A percentile compares a stretch with the other conserved stretches of the same genome.
phyloP scores from a whole-genome alignment of 1,139 yeast species.

The Nakaseomyces bracarensis region DNA sequence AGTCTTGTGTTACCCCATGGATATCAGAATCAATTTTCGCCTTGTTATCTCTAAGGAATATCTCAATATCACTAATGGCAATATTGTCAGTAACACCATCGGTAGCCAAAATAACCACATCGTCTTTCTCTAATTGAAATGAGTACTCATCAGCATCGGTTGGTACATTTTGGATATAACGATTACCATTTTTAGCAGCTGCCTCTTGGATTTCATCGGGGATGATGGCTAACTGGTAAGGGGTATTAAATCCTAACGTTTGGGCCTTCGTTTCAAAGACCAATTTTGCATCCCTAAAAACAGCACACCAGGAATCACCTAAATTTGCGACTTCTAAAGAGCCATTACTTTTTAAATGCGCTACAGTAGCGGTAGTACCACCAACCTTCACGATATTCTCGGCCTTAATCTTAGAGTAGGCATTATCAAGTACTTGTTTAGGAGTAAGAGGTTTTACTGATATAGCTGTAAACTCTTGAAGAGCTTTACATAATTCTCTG shows the following conservation, averaged over 20 bases:
- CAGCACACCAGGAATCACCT: constrained; percentile 94
- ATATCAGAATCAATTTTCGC: constrained; percentile 31
- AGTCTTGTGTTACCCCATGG: constrained; percentile 41
- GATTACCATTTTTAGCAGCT: constrained; percentile 49
- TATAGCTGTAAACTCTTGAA: constrained; percentile 26
- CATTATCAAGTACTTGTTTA: constrained; percentile 42
- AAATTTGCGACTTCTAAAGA: constrained; percentile 62
- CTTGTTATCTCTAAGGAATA: constrained; percentile 43
- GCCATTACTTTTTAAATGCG: constrained; percentile 54
- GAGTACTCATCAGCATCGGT: constrained; percentile 39
- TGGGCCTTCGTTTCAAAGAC: constrained; percentile 67
- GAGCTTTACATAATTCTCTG: constrained; percentile 51
- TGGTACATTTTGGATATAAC: constrained; percentile 51
- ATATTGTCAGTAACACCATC: constrained; percentile 93
- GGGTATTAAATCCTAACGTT: constrained; percentile 85
- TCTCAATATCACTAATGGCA: constrained; percentile 61
- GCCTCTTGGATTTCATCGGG: constrained; percentile 53
- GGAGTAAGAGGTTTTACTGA: constrained; percentile 34
- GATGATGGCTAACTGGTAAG: constrained; percentile 80
- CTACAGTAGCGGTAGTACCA: constrained; percentile 92
- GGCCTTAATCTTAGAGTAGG: constrained; percentile 46
- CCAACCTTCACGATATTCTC: constrained; percentile 73
- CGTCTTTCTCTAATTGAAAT: constrained; percentile 50
- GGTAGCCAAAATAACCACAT: constrained; percentile 76
- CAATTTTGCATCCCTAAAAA: constrained; percentile 59